Evolutionary conservation across 805 yeast genomes (phyloP), one percentile per base, ranked within the genome.

Genomic region (Yarrowia sp.): DNA sequence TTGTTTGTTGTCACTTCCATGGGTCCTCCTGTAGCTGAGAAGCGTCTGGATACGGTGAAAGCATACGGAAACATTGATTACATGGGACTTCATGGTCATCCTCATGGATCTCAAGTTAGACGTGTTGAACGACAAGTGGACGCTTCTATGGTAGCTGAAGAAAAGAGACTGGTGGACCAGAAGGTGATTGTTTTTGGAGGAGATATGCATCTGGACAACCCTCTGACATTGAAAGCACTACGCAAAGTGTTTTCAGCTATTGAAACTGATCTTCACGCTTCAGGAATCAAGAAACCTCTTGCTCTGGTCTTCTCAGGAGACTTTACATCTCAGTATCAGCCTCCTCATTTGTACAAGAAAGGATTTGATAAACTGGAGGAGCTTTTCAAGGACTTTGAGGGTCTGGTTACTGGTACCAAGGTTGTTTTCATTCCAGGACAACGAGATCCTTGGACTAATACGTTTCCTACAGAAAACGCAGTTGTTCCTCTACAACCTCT

Each of bases 1-100:
- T 85, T 82, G 55, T 92, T 95, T 72, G 85, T 87, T 68, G 96
- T 88, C 0, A 81, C 88, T 33, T 82, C 88, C 4, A 80, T 95
- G 60, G 88, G 89, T 3, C 97, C 91, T 66, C 98, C 99, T 2
- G 92, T 95, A 0, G 87, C 91, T 3, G 99, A 95, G 73, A 79
- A 83, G 68, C 80, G 98, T 66, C 86, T 81, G 8, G 74, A 72
- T 0, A 81, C 96, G 0, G 71, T 86, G 65, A 92, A 88, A 31
- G 86, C 87, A 0, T 86, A 86, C 66, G 98, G 97, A 0, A 83
- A 88, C 69, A 70, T 90, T 28, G 98, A 95, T 74, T 87, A 92
- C 69, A 75, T 82, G 65, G 86, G 82, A 13, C 74, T 77, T 5
- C 81, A 81, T 66, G 50, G 45, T 6, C n/a, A 38, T 17, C 55